A percentile compares a stretch with the other conserved stretches of the same genome.
Evolutionary conservation across 768 basidiomycete species (phyloP).

Genomic region (Lentinula boryana): DNA sequence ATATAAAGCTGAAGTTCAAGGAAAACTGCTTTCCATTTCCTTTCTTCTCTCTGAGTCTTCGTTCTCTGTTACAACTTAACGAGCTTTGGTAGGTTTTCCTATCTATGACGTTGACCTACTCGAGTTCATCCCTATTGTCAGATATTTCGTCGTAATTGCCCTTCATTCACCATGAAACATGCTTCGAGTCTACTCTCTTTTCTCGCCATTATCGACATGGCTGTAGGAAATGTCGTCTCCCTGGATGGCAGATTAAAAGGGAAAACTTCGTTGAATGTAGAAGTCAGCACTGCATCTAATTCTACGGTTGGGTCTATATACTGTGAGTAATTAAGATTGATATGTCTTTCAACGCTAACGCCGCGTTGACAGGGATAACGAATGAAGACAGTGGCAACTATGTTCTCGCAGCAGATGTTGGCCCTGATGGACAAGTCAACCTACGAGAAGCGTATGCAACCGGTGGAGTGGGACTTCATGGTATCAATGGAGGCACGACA

Average conservation of each 20-base stretch:
- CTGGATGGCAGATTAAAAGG: neutral
- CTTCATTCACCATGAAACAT: neutral
- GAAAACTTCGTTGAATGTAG: neutral
- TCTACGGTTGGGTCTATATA: neutral
- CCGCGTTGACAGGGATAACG: constrained; percentile 15
- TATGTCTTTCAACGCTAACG: neutral
- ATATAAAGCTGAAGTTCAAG: neutral
- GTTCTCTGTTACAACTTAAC: neutral
- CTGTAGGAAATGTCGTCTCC: neutral
- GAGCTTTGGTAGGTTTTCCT: neutral
- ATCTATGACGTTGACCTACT: neutral
- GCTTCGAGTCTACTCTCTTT: neutral
- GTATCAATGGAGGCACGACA: constrained; percentile 5
- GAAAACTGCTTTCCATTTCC: neutral
- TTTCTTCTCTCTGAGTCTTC: neutral
- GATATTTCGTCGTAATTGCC: neutral
- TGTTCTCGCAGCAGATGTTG: constrained; percentile 22
- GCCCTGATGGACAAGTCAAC: constrained; percentile 17
- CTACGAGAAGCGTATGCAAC: constrained; percentile 8
- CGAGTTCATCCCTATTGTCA: too few relatives aligned
- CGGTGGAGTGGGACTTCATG: constrained; percentile 16
- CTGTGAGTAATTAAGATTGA: neutral
- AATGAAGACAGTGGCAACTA: constrained; percentile 28
- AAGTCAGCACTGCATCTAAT: neutral
- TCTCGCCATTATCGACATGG: neutral